Evolutionary conservation across 371 early-diverging fungal genomes (phyloP).

Genomic region (Mortierella sp.): DNA sequence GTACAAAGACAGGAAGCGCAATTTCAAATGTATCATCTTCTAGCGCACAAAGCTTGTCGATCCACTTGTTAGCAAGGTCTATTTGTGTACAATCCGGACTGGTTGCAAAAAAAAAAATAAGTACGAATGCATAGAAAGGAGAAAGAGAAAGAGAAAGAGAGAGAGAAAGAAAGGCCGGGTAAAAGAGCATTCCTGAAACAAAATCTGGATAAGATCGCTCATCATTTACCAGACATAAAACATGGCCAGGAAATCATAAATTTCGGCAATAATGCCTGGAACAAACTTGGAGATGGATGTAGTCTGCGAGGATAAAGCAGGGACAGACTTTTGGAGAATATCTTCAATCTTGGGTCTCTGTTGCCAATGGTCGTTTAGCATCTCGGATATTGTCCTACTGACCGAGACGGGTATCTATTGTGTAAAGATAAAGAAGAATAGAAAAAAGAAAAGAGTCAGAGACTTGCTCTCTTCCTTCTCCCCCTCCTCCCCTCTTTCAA

Average conservation of each 20-base stretch:
- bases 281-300: constrained; percentile 62
- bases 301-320: constrained; percentile 57
- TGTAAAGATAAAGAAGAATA: neutral
- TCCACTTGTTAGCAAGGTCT: constrained; percentile 65
- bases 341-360: constrained; percentile 65
- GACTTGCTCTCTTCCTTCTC: too few species aligned
- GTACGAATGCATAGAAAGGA: neutral
- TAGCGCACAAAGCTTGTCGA: constrained; percentile 67
- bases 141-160: too few species aligned
- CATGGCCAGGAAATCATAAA: constrained; percentile 69
- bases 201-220: neutral
- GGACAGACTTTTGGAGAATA: constrained; percentile 63
- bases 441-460: neutral
- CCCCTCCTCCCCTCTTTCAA: too few species aligned
- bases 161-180: too few species aligned
- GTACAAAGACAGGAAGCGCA: constrained; percentile 67
- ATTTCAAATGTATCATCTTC: constrained; percentile 71
- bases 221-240: constrained; percentile 64
- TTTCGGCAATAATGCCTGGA: constrained; percentile 64
- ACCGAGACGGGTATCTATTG: constrained; percentile 61
- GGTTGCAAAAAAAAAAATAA: neutral
- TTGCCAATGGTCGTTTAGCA: constrained; percentile 58
- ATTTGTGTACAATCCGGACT: constrained; percentile 38
- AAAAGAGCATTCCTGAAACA: neutral
- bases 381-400: constrained; percentile 57